Conservation (phyloP, 2,329 filamentous ascomycete genomes). For the Dactylellina parvicollis region DNA sequence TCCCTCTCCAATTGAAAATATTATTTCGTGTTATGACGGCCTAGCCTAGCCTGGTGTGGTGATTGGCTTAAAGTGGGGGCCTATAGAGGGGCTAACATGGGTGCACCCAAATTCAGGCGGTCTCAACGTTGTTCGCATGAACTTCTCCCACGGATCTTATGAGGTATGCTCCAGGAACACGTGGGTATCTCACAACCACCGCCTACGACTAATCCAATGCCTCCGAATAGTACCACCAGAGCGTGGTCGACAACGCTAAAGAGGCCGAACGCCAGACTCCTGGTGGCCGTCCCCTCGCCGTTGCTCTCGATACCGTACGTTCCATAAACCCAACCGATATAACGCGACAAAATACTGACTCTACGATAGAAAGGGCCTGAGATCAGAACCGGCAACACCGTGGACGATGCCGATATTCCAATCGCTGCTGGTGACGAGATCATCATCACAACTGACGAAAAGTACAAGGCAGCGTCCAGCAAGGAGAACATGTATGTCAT, state of each 20-base stretch:
- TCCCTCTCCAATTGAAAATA: neutral
- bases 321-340: slow-evolving; percentile 15
- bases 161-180: slow-evolving; percentile 66
- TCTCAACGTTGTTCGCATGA: slow-evolving; percentile 99
- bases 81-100: slow-evolving; percentile 33
- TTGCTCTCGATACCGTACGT: slow-evolving; percentile 78
- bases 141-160: slow-evolving; percentile 95
- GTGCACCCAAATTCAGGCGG: slow-evolving; percentile 69
- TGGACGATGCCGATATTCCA: slow-evolving; percentile 76
- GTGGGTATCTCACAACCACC: neutral
- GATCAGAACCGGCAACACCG: slow-evolving; percentile 83
- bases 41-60: slow-evolving; percentile 1
- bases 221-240: slow-evolving; percentile 83
- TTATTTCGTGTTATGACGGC: neutral
- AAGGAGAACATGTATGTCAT: slow-evolving; percentile 86
- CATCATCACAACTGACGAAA: slow-evolving; percentile 96
- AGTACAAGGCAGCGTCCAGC: slow-evolving; percentile 84
- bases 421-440: slow-evolving; percentile 84
- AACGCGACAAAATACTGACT: slow-evolving; percentile 19
- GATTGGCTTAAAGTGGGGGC: slow-evolving; percentile 28
- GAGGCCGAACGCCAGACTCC: slow-evolving; percentile 79
- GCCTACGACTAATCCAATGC: neutral
- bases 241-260: slow-evolving; percentile 94
- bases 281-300: slow-evolving; percentile 90
- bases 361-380: slow-evolving; percentile 76